Base-by-base conservation (phyloP, 345 rosid genomes). In the Populus tremula region DNA sequence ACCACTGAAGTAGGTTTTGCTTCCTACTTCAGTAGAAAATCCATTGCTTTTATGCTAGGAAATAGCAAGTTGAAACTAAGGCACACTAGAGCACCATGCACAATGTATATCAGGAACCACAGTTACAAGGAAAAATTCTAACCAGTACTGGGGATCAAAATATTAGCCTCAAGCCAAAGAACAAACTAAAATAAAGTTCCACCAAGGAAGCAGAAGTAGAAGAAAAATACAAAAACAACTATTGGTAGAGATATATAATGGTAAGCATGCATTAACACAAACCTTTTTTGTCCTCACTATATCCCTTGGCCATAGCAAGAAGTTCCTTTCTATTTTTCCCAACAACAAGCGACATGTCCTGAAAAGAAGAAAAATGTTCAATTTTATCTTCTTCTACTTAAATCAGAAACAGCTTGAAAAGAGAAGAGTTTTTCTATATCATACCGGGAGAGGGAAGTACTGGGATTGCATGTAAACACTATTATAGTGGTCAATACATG, bases 231-330 rank as follows among this genome's bases (percentile, higher is more conserved):
- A 36, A 14, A 25, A 36, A 20, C 49, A 67, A 41, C 17, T 10
- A 29, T 11, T n/a, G 5, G 11, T 45, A 17, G 50, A 72, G 33
- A 25, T 65, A 70, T 47, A 35, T 1, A 66, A n/a, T 5, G 14
- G 39, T 53, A 43, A 69, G 71, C 17, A 69, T 45, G 71, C 17
- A 69, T 45, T 4, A 59, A 49, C 1, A 72, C 81, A 71, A 47
- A 91, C 99, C 99, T 88, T 93, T 93, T 90, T 90, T 93, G 79
- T 93, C 98, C 77, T 95, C 96, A 0, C 81, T 69, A 41, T 85
- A 92, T 53, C 93, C 99, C 86, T 94, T 92, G 69, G 99, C 95
- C 98, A 96, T 96, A 64, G 99, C 97, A 81, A 91, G 97, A 77
- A 93, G 97, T 88, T 96, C 98, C 83, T 92, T 90, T 81, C 86